Evolutionary conservation across 2,329 filamentous ascomycete species (phyloP).

Genomic region (Aplosporella prunicola): DNA sequence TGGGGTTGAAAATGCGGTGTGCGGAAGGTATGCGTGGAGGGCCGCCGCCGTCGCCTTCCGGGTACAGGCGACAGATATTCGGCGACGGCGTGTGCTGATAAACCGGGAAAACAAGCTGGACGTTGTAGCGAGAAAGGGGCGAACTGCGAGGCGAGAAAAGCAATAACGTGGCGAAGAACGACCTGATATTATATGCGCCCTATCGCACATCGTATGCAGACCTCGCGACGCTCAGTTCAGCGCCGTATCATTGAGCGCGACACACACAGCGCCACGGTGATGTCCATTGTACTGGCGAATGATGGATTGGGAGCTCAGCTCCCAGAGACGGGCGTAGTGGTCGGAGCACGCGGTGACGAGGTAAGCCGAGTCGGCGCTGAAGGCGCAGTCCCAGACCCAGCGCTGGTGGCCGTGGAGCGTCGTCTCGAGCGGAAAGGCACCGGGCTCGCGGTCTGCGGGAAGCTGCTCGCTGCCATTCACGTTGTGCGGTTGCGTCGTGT

Average conservation of each 20-base stretch:
- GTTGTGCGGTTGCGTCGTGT: slow-evolving; percentile 36
- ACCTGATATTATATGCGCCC: neutral
- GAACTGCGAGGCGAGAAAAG: too few species aligned
- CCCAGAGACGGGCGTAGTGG: slow-evolving; percentile 88
- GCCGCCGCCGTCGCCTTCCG: too few species aligned
- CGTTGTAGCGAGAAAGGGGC: too few species aligned
- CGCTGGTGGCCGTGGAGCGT: slow-evolving; percentile 84
- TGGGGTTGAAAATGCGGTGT: too few species aligned
- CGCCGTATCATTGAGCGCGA: slow-evolving; percentile 70
- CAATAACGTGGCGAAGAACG: neutral
- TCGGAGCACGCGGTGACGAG: slow-evolving; percentile 88
- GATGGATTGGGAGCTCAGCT: slow-evolving; percentile 74
- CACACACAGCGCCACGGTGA: slow-evolving; percentile 83
- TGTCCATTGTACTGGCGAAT: slow-evolving; percentile 95
- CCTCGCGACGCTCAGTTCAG: slow-evolving; percentile 17
- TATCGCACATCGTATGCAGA: neutral
- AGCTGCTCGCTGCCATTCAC: slow-evolving; percentile 23
- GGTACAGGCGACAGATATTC: too few species aligned
- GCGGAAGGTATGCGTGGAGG: too few species aligned
- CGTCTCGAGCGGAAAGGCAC: slow-evolving; percentile 70
- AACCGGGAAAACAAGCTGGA: too few species aligned
- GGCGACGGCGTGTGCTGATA: too few species aligned
- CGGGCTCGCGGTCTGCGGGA: slow-evolving; percentile 31
- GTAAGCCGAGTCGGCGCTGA: slow-evolving; percentile 87
- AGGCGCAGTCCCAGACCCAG: slow-evolving; percentile 97